These are phyloP conservation scores for Plectosphaerella cucumerina DNA, from an alignment of 2,329 filamentous ascomycete genomes.

Conservation along the genomic window DNA sequence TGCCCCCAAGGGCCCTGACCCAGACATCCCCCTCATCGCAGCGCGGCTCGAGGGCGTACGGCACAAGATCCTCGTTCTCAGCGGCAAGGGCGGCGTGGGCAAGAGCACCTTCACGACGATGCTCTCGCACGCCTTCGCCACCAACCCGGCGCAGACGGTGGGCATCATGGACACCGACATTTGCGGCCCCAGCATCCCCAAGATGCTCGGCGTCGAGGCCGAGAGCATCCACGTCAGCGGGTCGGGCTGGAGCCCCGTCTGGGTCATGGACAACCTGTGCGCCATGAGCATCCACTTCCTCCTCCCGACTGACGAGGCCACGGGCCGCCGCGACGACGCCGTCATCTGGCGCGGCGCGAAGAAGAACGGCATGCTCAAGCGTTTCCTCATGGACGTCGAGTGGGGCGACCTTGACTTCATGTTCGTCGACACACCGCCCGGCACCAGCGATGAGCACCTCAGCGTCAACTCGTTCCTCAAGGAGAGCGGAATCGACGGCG, in stretches of 20 bases:
- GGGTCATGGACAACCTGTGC: conserved; percentile 88
- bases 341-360: conserved; percentile 97
- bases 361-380: conserved; percentile 98
- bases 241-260: conserved; percentile 90
- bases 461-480: conserved; percentile 90
- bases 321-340: conserved; percentile 69
- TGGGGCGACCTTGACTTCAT: conserved; percentile 95
- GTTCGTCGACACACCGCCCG: conserved; percentile 91
- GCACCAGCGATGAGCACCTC: conserved; percentile 92
- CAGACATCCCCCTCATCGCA: conserved; percentile 86
- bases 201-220: conserved; percentile 96
- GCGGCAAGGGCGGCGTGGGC: conserved; percentile 93
- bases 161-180: conserved; percentile 99
- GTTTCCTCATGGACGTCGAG: conserved; percentile 95
- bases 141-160: conserved; percentile 72
- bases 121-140: conserved; percentile 83
- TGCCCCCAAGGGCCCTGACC: conserved; percentile 90
- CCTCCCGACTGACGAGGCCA: conserved; percentile 63
- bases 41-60: conserved; percentile 74
- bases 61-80: conserved; percentile 90
- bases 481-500: conserved; percentile 88
- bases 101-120: conserved; percentile 93
- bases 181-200: conserved; percentile 91
- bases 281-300: conserved; percentile 99
- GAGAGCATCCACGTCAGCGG: conserved; percentile 91